phyloP scores from a whole-genome alignment of 106 monocot genomes.

The Dendrobium officinale region DNA sequence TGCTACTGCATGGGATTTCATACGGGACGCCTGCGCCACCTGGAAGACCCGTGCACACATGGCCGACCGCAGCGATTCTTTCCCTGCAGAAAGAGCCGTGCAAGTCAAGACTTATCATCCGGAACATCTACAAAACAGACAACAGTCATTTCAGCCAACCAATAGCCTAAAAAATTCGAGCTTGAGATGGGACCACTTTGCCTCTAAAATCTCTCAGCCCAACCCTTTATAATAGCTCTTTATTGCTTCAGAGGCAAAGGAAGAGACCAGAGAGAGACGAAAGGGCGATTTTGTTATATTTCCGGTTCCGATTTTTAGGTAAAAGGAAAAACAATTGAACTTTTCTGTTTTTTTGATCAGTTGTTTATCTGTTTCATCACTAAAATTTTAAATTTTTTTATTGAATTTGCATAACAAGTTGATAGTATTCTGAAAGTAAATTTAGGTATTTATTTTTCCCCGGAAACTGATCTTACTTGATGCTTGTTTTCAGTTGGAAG shows the following conservation, averaged over 20 bases:
- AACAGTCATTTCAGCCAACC: not conserved
- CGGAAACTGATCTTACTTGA: too few relatives aligned
- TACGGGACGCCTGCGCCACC: too few relatives aligned
- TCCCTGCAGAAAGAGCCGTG: not conserved
- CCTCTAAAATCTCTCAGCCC: not conserved
- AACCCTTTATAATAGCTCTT: not conserved
- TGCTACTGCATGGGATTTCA: too few relatives aligned
- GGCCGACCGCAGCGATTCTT: not conserved
- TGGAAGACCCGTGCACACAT: too few relatives aligned
- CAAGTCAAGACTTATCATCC: not conserved
- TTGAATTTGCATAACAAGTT: not conserved
- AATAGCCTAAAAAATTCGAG: not conserved
- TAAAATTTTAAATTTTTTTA: not conserved
- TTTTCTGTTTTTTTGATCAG: not conserved
- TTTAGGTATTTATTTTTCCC: too few relatives aligned
- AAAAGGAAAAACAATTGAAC: not conserved
- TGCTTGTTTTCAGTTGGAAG: too few relatives aligned
- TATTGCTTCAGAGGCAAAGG: not conserved
- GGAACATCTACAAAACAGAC: not conserved
- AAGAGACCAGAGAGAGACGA: not conserved
- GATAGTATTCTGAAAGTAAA: too few relatives aligned
- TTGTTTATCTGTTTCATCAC: not conserved
- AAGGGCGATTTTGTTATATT: not conserved
- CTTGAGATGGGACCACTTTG: not conserved
- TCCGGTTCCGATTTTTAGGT: not conserved